Conservation (phyloP, 2,329 filamentous ascomycete species). For the Fusarium sp. region DNA sequence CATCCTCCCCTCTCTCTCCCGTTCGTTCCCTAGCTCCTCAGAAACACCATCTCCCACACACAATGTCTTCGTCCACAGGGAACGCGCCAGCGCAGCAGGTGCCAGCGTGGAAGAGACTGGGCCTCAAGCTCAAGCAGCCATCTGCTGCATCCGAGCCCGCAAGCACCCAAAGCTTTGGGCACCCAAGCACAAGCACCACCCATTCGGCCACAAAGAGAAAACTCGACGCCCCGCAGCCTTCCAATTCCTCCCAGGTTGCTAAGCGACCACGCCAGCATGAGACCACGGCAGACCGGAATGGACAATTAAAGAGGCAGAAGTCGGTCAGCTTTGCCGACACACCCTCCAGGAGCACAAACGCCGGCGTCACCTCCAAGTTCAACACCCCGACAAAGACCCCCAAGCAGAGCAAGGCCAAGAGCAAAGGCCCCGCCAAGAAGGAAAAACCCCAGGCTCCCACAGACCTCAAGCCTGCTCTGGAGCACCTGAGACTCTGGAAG, state of each 20-base stretch:
- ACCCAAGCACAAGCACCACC: slow-evolving; percentile 53
- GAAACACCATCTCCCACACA: slow-evolving; percentile 27
- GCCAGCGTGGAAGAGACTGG: slow-evolving; percentile 72
- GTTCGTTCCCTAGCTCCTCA: slow-evolving; percentile 12
- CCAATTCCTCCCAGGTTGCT: slow-evolving; percentile 46
- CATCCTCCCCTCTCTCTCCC: slow-evolving; percentile 1
- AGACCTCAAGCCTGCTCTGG: slow-evolving; percentile 73
- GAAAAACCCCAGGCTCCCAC: slow-evolving; percentile 51
- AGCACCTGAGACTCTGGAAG: slow-evolving; percentile 83
- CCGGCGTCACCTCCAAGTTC: slow-evolving; percentile 40
- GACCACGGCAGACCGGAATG: slow-evolving; percentile 39
- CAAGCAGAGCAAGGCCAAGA: slow-evolving; percentile 46
- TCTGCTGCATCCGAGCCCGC: slow-evolving; percentile 48
- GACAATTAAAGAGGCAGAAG: slow-evolving; percentile 55
- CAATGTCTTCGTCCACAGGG: slow-evolving; percentile 58
- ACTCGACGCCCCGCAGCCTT: slow-evolving; percentile 50
- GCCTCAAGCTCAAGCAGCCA: slow-evolving; percentile 68
- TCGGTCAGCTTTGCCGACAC: slow-evolving; percentile 63
- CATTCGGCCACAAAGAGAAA: slow-evolving; percentile 54
- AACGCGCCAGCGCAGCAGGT: slow-evolving; percentile 59
- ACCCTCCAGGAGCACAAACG: slow-evolving; percentile 49
- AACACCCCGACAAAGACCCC: slow-evolving; percentile 50
- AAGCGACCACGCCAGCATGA: slow-evolving; percentile 52
- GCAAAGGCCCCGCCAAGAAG: slow-evolving; percentile 55
- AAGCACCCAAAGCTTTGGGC: slow-evolving; percentile 50